phyloP scores from a whole-genome alignment of 371 early-diverging fungal species.

The Dentiscutata heterogama region DNA sequence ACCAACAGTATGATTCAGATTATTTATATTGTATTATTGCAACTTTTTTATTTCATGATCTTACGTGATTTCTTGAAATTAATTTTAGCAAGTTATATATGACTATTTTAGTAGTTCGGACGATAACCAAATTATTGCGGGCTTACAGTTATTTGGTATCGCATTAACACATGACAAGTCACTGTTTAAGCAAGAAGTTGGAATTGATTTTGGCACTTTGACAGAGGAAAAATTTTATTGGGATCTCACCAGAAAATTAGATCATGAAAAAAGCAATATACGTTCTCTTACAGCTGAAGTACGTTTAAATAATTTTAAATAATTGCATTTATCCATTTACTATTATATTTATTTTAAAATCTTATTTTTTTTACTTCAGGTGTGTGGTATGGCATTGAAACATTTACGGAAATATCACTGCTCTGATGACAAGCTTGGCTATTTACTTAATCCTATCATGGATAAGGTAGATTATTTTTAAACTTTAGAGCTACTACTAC shows the following conservation, averaged over 20 bases:
- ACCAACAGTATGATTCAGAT: conserved; percentile 5
- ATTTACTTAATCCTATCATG: conserved; percentile 13
- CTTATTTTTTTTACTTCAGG: not conserved
- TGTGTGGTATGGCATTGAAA: conserved; percentile 22
- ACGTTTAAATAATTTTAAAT: no score
- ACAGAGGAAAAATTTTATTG: conserved; percentile 9
- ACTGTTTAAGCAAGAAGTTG: conserved; percentile 17
- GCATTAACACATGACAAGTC: conserved; percentile 11
- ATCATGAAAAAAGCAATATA: not conserved
- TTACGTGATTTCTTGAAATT: no score
- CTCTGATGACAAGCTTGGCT: not conserved
- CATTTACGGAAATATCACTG: conserved; percentile 19
- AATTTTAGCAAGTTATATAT: conserved; percentile 19
- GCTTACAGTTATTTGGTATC: conserved; percentile 8
- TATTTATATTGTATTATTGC: not conserved
- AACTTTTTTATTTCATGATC: not conserved
- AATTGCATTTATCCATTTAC: not conserved
- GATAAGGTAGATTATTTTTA: not conserved
- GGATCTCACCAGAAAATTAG: not conserved
- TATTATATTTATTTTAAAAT: not conserved
- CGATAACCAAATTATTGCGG: not conserved
- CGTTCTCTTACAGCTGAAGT: conserved; percentile 11
- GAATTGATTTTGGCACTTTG: not conserved
- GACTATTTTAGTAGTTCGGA: not conserved
- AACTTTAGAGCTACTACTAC: not conserved